These are phyloP conservation scores for Ustilago xerochloae DNA, from an alignment of 1,284 basidiomycete species.

Conservation along the genomic window DNA sequence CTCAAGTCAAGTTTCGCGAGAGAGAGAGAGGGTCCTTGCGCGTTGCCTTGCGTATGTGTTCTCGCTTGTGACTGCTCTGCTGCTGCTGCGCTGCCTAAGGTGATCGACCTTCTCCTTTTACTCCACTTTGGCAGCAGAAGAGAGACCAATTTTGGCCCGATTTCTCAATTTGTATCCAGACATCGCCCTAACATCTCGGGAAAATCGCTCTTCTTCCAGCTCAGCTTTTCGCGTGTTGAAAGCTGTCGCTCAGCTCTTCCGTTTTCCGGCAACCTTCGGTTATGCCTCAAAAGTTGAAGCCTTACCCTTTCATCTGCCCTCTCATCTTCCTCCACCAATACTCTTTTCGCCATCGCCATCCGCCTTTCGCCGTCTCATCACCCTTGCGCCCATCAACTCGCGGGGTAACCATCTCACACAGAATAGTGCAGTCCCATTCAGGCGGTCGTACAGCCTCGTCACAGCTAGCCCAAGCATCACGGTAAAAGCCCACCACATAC, in stretches of 20 bases:
- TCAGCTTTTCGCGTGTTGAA: conserved; percentile 13
- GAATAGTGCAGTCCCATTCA: no score
- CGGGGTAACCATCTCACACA: no score
- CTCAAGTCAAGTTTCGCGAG: conserved; percentile 12
- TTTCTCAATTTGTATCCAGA: not conserved
- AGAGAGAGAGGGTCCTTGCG: conserved; percentile 48
- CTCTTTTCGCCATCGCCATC: not conserved
- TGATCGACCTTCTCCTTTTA: conserved; percentile 35
- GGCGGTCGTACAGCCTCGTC: not conserved
- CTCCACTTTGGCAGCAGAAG: conserved; percentile 2
- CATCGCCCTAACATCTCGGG: not conserved
- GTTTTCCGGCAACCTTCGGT: conserved; percentile 16
- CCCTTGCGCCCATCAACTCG: no score
- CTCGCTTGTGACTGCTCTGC: conserved; percentile 11
- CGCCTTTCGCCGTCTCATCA: not conserved
- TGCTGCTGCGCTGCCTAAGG: conserved; percentile 27
- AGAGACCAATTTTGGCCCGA: not conserved
- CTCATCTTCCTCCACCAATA: not conserved
- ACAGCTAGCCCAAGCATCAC: no score
- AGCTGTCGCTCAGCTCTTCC: not conserved
- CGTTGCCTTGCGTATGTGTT: conserved; percentile 41
- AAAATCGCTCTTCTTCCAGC: conserved; percentile 12
- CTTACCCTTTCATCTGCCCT: not conserved
- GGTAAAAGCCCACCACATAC: not conserved
- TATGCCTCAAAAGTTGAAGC: not conserved